Evolutionary conservation across 2,329 filamentous ascomycete species (phyloP).

Genomic region (Graphilbum sp.): DNA sequence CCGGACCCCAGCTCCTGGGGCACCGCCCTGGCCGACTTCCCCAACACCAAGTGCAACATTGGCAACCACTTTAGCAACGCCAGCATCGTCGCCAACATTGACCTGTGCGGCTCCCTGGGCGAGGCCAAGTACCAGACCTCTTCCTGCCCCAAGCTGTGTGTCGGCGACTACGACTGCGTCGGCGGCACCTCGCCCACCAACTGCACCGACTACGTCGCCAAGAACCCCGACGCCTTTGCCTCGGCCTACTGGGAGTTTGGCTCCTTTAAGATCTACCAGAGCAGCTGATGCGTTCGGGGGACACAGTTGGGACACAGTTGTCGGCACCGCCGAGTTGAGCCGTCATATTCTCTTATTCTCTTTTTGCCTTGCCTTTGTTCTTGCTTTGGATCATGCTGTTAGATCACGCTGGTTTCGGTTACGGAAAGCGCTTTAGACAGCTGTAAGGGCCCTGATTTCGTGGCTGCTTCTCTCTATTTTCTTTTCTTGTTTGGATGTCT

Average conservation of each 20-base stretch:
- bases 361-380: neutral
- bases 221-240: slow-evolving; percentile 35
- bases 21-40: slow-evolving; percentile 46
- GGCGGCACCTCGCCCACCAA: slow-evolving; percentile 23
- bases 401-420: too few species aligned
- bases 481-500: too few species aligned
- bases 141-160: slow-evolving; percentile 18
- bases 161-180: slow-evolving; percentile 9
- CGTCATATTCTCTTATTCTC: too few species aligned
- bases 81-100: slow-evolving; percentile 50
- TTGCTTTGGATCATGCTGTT: too few species aligned
- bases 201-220: slow-evolving; percentile 41
- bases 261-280: slow-evolving; percentile 38
- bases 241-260: slow-evolving; percentile 52
- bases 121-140: slow-evolving; percentile 28
- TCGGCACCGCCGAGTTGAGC: too few species aligned
- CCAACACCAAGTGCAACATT: slow-evolving; percentile 44
- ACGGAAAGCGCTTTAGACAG: too few species aligned
- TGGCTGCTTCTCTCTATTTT: too few species aligned
- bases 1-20: slow-evolving; percentile 50
- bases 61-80: slow-evolving; percentile 44
- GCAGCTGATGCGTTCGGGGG: too few species aligned
- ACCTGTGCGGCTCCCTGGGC: slow-evolving; percentile 43
- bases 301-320: too few species aligned
- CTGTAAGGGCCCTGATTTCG: too few species aligned